Base-by-base conservation (phyloP, 768 basidiomycete genomes). In the Kwoniella botswanensis region DNA sequence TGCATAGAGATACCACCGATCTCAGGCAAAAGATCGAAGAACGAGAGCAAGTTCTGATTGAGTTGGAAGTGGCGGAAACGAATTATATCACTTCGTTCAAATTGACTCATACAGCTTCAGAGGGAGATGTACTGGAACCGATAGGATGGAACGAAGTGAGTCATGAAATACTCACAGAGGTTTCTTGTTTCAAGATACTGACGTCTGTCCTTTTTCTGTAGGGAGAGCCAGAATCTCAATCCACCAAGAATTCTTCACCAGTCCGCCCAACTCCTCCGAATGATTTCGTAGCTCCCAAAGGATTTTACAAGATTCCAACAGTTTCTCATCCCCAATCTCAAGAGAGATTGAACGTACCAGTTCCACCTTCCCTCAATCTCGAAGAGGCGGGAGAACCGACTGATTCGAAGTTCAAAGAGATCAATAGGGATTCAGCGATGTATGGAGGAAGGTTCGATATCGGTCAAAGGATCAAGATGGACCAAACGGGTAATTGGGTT, bases 41-140 rank as follows among this genome's bases (percentile, higher is more conserved):
- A 79, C 87, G 92, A 35, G 92, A 92, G 71, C 87, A 88, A 76
- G 88, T 92, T 22, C 83, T 93, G n/a, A 89, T 92, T 74, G 89
- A 91, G 71, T 86, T 93, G 10, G 92, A 93, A 84, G 88, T 90
- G 63, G 91, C 92, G 12, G 92, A 93, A 84, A 88, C 90, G 12
- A 88, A 87, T 76, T 94, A 92, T 76, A 92, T 92, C 72, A 86
- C 86, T 67, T 92, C 90, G 4, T 93, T 93, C 85, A 86, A 88
- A 17, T 84, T 54, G 50, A 74, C 55, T 58, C 69, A 65, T 43
- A 65, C 54, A 21, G 22, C 52, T 41, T n/a, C 63, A 26, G 43
- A 91, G 61, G 71, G 61, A 12, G 67, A 68, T 13, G 79, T 87
- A 87, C 62, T 85, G 87, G 70, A 76, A 77, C 68, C 68, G 65